Evolutionary conservation across 75 land plant species (phyloP).

Genomic region (Picea glauca): DNA sequence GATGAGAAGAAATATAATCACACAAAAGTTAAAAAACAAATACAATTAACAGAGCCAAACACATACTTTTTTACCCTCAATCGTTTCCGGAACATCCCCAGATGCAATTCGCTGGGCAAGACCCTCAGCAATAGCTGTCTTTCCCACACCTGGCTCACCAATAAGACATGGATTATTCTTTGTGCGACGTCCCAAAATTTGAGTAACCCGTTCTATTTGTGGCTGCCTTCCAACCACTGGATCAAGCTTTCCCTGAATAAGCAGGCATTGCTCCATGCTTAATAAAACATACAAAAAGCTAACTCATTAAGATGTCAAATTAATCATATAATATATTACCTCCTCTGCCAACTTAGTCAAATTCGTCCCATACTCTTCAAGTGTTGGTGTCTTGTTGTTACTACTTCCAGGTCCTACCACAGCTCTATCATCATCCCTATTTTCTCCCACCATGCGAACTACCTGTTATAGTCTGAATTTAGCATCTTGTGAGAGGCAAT

Average conservation of each 20-base stretch:
- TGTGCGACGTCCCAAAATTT: conserved; percentile 42
- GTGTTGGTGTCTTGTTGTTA: conserved; percentile 86
- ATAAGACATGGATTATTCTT: conserved; percentile 61
- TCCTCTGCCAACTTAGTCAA: conserved; percentile 93
- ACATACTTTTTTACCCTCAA: conserved; percentile 47
- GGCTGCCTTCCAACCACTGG: conserved; percentile 52
- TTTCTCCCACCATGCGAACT: conserved; percentile 58
- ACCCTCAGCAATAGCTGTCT: conserved; percentile 58
- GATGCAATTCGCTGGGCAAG: conserved; percentile 53
- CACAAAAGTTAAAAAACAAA: background rate
- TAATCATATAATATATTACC: conserved; percentile 14
- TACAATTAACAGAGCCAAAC: background rate
- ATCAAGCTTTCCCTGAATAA: conserved; percentile 47
- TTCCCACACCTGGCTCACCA: conserved; percentile 63
- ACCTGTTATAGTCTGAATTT: conserved; percentile 30
- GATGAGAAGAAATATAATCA: background rate
- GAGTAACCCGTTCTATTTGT: conserved; percentile 51
- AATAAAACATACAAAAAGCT: background rate
- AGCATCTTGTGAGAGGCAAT: background rate
- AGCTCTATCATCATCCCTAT: conserved; percentile 54
- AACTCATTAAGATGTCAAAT: background rate
- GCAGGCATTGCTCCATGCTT: background rate
- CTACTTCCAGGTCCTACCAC: conserved; percentile 83
- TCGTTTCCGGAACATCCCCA: conserved; percentile 58
- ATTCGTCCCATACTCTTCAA: conserved; percentile 98